A percentile compares a stretch with the other conserved stretches of the same genome.
Conservation (phyloP, 805 yeast species). For the Suhomyces prunicola region DNA sequence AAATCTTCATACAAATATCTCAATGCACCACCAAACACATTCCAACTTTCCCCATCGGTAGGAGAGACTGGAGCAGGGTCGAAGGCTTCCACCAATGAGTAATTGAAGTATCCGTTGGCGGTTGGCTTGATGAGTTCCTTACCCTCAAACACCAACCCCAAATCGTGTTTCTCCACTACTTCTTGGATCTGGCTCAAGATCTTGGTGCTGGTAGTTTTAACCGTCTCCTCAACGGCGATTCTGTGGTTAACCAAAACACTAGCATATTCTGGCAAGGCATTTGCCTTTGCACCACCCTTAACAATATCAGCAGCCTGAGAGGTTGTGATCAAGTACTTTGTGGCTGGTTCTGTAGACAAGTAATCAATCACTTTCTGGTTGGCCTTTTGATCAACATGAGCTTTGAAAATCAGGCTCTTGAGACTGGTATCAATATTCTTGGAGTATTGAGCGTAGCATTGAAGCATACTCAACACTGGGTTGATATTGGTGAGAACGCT, state of each 20-base stretch:
- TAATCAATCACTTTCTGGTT: conserved; percentile 35
- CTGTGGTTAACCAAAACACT: conserved; percentile 43
- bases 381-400: conserved; percentile 34
- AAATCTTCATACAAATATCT: conserved; percentile 38
- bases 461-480: conserved; percentile 43
- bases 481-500: conserved; percentile 40
- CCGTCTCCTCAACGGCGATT: conserved; percentile 43
- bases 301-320: conserved; percentile 50
- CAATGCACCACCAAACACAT: conserved; percentile 34
- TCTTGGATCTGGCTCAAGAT: conserved; percentile 25
- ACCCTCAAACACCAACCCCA: conserved; percentile 35
- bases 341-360: conserved; percentile 19
- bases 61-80: conserved; percentile 43
- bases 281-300: conserved; percentile 47
- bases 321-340: conserved; percentile 41
- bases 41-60: conserved; percentile 30
- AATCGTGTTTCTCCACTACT: conserved; percentile 34
- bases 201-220: conserved; percentile 30
- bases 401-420: conserved; percentile 35
- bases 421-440: conserved; percentile 27
- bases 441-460: conserved; percentile 47
- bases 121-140: conserved; percentile 21
- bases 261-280: conserved; percentile 50
- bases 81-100: conserved; percentile 20
- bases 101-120: conserved; percentile 30